These are phyloP conservation scores for Linnemannia exigua DNA, from an alignment of 192 early-diverging fungal species.

Conservation along the genomic window DNA sequence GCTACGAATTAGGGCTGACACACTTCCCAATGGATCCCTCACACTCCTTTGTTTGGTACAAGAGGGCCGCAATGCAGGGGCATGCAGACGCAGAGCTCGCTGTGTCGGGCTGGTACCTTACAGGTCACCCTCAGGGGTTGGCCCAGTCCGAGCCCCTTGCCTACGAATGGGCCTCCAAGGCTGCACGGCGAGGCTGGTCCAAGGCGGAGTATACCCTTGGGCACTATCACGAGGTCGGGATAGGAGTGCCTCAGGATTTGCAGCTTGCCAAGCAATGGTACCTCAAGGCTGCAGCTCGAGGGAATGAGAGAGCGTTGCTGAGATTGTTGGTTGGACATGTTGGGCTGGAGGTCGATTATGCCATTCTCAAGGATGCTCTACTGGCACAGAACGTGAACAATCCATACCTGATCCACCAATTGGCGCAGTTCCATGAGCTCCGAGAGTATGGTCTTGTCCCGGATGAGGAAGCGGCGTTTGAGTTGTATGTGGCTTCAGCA, in stretches of 20 bases:
- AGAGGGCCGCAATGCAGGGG: conserved; percentile 71
- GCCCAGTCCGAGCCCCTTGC: conserved; percentile 63
- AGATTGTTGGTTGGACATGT: conserved; percentile 45
- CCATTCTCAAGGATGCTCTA: conserved; percentile 50
- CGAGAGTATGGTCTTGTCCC: conserved; percentile 49
- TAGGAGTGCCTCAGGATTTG: conserved; percentile 42
- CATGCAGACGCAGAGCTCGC: conserved; percentile 74
- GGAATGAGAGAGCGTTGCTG: conserved; percentile 45
- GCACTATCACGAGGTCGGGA: conserved; percentile 53
- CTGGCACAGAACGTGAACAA: conserved; percentile 34
- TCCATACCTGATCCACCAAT: conserved; percentile 45
- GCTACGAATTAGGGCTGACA: conserved; percentile 68
- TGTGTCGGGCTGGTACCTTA: conserved; percentile 73
- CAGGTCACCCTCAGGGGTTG: conserved; percentile 65
- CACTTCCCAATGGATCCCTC: conserved; percentile 63
- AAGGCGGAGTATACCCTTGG: conserved; percentile 55
- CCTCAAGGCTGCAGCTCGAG: conserved; percentile 44
- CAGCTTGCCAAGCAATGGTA: conserved; percentile 48
- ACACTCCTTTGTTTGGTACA: conserved; percentile 72
- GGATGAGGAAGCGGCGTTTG: conserved; percentile 50
- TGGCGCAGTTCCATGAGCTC: conserved; percentile 52
- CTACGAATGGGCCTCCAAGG: conserved; percentile 51
- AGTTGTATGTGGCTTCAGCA: conserved; percentile 62
- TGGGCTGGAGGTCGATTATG: conserved; percentile 47
- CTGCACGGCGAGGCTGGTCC: conserved; percentile 44